Conservation (phyloP, 495 filamentous ascomycete species). For the Penicillium desertorum region DNA sequence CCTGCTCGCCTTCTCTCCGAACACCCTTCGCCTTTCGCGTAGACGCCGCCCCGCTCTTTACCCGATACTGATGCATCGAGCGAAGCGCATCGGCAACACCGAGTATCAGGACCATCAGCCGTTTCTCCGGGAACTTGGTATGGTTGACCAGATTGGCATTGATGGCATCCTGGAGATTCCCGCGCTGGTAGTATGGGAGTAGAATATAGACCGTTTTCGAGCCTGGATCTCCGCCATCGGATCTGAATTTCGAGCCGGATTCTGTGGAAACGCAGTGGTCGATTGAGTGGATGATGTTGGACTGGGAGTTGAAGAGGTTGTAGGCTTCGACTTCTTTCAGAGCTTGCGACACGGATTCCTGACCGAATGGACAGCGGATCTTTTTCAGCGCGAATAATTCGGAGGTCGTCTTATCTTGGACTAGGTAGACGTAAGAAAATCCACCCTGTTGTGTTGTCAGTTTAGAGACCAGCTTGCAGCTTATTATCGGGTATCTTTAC, state of each 20-base stretch:
- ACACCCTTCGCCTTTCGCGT: conserved; percentile 61
- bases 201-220: conserved; percentile 96
- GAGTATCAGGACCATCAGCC: conserved; percentile 84
- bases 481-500: conserved; percentile 40
- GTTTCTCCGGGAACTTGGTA: conserved; percentile 84
- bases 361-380: conserved; percentile 95
- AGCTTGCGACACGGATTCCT: conserved; percentile 90
- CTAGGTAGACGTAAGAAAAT: conserved; percentile 98
- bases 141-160: conserved; percentile 98
- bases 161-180: conserved; percentile 96
- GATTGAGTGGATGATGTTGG: conserved; percentile 85
- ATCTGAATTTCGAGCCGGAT: conserved; percentile 58
- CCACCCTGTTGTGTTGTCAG: conserved; percentile 61
- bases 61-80: conserved; percentile 86
- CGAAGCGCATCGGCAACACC: conserved; percentile 86
- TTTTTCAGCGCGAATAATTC: conserved; percentile 94
- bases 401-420: conserved; percentile 79
- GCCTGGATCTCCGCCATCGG: conserved; percentile 54
- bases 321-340: conserved; percentile 98
- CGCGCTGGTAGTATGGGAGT: conserved; percentile 89
- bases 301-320: conserved; percentile 76
- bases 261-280: conserved; percentile 75
- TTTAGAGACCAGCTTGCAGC: conserved; percentile 11
- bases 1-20: conserved; percentile 57
- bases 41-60: conserved; percentile 54